Evolutionary conservation across 352 stramenopile species (phyloP).

Genomic region (Thraustochytrium striatum): DNA sequence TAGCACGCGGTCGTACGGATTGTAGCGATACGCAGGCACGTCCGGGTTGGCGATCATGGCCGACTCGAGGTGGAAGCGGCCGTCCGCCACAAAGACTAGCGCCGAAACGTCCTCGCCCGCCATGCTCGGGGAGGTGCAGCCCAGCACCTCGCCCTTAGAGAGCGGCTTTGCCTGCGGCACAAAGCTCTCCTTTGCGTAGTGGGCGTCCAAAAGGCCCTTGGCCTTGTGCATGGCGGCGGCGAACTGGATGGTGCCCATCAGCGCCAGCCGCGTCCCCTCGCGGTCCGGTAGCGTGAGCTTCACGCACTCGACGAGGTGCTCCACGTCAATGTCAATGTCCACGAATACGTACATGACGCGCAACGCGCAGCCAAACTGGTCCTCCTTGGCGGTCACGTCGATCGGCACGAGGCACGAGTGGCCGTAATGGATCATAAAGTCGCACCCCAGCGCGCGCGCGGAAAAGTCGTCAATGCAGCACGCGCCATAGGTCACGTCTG

Average conservation of each 20-base stretch:
- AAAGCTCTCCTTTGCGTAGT: conserved; percentile 69
- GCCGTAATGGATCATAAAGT: conserved; percentile 99
- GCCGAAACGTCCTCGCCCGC: conserved; percentile 71
- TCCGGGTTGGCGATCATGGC: conserved; percentile 98
- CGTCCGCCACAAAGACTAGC: conserved; percentile 97
- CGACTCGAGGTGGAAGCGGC: conserved; percentile 97
- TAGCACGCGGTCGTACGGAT: conserved; percentile 95
- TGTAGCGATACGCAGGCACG: conserved; percentile 91
- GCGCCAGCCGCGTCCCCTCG: conserved; percentile 58
- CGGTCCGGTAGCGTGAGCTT: conserved; percentile 56
- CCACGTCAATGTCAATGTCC: conserved; percentile 95
- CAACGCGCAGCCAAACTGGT: conserved; percentile 53
- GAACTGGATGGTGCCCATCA: conserved; percentile 95
- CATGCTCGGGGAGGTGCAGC: conserved; percentile 93
- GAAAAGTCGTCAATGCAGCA: conserved; percentile 98
- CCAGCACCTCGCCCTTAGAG: conserved; percentile 92
- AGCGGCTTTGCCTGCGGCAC: conserved; percentile 95
- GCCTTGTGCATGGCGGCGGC: conserved; percentile 79
- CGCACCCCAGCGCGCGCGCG: conserved; percentile 84
- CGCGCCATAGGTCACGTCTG: conserved; percentile 98
- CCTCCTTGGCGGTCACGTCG: conserved; percentile 75
- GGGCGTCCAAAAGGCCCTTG: conserved; percentile 64
- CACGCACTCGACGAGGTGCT: conserved; percentile 93
- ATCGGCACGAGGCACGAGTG: conserved; percentile 98
- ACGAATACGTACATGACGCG: conserved; percentile 99